phyloP scores from a whole-genome alignment of 331 rosid species.

The Telfairia occidentalis region DNA sequence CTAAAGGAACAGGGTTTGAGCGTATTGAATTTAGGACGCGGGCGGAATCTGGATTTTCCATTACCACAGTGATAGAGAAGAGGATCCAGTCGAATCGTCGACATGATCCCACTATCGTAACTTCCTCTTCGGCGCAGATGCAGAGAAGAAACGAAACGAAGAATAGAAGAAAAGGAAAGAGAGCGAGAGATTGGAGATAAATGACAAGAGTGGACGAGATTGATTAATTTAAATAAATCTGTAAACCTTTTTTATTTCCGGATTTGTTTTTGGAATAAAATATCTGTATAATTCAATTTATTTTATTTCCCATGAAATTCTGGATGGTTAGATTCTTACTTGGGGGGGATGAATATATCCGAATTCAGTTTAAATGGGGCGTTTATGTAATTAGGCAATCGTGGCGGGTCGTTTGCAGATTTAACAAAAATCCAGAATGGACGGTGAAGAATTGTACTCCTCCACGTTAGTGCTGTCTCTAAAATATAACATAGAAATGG shows the following conservation, averaged over 20 bases:
- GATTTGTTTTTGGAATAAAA: neutral
- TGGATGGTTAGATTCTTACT: neutral
- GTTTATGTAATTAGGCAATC: neutral
- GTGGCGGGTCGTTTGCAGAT: constrained; percentile 1
- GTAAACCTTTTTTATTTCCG: neutral
- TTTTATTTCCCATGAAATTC: neutral
- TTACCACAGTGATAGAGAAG: constrained; percentile 20
- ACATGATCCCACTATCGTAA: constrained; percentile 27
- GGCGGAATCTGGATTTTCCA: constrained; percentile 8
- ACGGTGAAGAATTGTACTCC: no score
- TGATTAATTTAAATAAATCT: neutral
- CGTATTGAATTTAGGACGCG: constrained; percentile 22
- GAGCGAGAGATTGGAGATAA: neutral
- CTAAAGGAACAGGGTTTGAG: constrained; percentile 17
- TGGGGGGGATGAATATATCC: no score
- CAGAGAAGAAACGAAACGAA: neutral
- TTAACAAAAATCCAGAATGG: no score
- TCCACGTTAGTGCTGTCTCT: no score
- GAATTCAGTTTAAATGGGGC: neutral
- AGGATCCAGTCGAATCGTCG: constrained; percentile 36
- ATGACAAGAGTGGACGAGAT: neutral
- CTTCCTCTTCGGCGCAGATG: neutral
- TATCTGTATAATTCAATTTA: neutral
- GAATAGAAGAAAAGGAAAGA: neutral
- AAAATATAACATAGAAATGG: no score